A percentile compares a stretch with the other conserved stretches of the same genome.
Evolutionary conservation across 495 filamentous ascomycete genomes (phyloP).

Genomic region (Aspergillus ellipticus): DNA sequence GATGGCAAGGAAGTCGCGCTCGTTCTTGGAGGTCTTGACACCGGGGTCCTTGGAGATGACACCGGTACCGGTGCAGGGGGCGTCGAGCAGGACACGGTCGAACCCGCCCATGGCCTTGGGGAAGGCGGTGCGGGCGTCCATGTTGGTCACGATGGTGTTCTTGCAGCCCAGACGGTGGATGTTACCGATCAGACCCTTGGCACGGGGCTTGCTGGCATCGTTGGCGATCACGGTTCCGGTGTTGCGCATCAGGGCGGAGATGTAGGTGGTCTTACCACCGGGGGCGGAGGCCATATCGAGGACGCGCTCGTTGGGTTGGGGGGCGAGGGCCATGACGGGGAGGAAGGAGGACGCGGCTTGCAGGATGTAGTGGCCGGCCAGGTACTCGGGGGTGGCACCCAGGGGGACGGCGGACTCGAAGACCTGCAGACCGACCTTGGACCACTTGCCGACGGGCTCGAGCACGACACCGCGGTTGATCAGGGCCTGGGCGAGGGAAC

Average conservation of each 20-base stretch:
- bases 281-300: slow-evolving; percentile 97
- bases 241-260: slow-evolving; percentile 97
- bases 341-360: slow-evolving; percentile 97
- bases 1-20: slow-evolving; percentile 84
- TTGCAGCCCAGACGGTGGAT: slow-evolving; percentile 91
- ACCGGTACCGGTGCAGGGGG: slow-evolving; percentile 76
- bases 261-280: slow-evolving; percentile 95
- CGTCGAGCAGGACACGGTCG: slow-evolving; percentile 77
- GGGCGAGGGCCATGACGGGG: slow-evolving; percentile 93
- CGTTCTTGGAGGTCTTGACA: slow-evolving; percentile 96
- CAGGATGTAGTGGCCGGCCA: slow-evolving; percentile 95
- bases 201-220: slow-evolving; percentile 86
- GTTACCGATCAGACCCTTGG: slow-evolving; percentile 97
- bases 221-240: slow-evolving; percentile 95
- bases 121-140: slow-evolving; percentile 83
- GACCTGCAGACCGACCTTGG: slow-evolving; percentile 92
- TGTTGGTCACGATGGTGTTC: slow-evolving; percentile 92
- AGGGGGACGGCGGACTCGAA: slow-evolving; percentile 92
- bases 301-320: slow-evolving; percentile 85
- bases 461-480: slow-evolving; percentile 97
- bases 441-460: slow-evolving; percentile 98
- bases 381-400: slow-evolving; percentile 96
- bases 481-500: slow-evolving; percentile 86
- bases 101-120: slow-evolving; percentile 93
- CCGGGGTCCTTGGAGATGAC: slow-evolving; percentile 94